Evolutionary conservation across 164 flowering plant genomes (phyloP).

Genomic region (Stephania japonica): DNA sequence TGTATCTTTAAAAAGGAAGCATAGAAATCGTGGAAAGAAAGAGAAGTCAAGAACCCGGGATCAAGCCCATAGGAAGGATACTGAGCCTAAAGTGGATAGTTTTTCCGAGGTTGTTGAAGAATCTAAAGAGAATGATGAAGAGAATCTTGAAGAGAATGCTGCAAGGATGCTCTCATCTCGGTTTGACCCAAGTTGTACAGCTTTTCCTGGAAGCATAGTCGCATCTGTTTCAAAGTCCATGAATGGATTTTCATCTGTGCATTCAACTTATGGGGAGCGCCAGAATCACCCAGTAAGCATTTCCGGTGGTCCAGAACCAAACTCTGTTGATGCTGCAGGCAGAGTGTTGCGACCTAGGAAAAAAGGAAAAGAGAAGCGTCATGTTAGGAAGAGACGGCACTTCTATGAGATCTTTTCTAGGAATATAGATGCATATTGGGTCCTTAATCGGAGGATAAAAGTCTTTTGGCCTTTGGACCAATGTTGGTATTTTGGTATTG

Average conservation of each 20-base stretch:
- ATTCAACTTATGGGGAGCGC: constrained; percentile 24
- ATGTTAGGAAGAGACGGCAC: constrained; percentile 66
- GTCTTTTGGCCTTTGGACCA: constrained; percentile 96
- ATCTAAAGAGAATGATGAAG: constrained; percentile 62
- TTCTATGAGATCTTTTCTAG: constrained; percentile 60
- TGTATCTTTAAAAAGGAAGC: constrained; percentile 23
- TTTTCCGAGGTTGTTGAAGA: constrained; percentile 16
- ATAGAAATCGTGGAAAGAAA: constrained; percentile 28
- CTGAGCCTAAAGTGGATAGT: constrained; percentile 18
- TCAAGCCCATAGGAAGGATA: constrained; percentile 18
- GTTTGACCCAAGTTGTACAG: constrained; percentile 83
- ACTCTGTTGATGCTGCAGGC: constrained; percentile 43
- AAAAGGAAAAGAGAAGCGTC: constrained; percentile 37
- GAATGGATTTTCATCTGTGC: constrained; percentile 30
- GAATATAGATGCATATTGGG: constrained; percentile 70
- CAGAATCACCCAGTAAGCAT: constrained; percentile 19
- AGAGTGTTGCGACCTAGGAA: constrained; percentile 76
- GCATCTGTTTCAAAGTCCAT: constrained; percentile 24
- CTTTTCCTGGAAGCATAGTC: constrained; percentile 39
- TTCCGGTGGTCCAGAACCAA: constrained; percentile 31
- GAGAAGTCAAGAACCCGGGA: constrained; percentile 17
- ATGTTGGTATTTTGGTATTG: constrained; percentile 88
- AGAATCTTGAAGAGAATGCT: constrained; percentile 95
- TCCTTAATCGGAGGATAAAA: constrained; percentile 67
- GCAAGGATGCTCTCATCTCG: constrained; percentile 97